Evolutionary conservation across 2,329 filamentous ascomycete species (phyloP).

Genomic region (Pseudocercospora crystallina): DNA sequence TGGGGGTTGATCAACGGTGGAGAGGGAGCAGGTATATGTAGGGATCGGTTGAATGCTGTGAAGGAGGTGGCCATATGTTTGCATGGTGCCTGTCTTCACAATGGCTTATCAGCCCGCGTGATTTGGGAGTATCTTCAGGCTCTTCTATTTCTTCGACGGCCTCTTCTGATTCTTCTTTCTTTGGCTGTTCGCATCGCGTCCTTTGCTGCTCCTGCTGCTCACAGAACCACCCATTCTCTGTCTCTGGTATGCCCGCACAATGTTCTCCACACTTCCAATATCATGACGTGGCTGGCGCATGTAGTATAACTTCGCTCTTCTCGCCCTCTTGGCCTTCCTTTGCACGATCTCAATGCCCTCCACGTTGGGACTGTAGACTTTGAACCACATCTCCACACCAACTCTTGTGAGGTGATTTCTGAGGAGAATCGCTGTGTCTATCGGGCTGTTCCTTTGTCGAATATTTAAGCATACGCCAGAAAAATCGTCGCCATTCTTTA

Average conservation of each 20-base stretch:
- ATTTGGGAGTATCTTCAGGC: too few species aligned
- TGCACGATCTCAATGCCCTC: conserved; percentile 92
- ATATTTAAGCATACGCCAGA: conserved; percentile 86
- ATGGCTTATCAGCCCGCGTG: too few species aligned
- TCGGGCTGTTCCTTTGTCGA: conserved; percentile 66
- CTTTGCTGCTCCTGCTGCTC: conserved; percentile 28
- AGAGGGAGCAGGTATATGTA: too few species aligned
- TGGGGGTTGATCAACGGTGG: too few species aligned
- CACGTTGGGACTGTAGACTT: conserved; percentile 87
- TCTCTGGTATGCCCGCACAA: conserved; percentile 67
- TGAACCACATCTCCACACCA: conserved; percentile 96
- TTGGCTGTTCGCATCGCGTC: conserved; percentile 29
- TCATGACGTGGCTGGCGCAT: conserved; percentile 88
- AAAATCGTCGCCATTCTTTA: conserved; percentile 83
- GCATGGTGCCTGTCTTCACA: too few species aligned
- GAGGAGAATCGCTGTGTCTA: conserved; percentile 84
- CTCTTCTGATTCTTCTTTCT: conserved; percentile 37
- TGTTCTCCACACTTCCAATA: conserved; percentile 77
- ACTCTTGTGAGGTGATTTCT: conserved; percentile 83
- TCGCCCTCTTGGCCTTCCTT: conserved; percentile 77
- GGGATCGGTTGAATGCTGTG: too few species aligned
- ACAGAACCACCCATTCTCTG: conserved; percentile 45
- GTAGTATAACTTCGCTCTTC: conserved; percentile 84
- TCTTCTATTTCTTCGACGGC: conserved; percentile 15
- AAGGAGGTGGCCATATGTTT: too few species aligned